Base-by-base conservation (phyloP, 176 grass and related monocot genomes). In the Cenchrus americanus region DNA sequence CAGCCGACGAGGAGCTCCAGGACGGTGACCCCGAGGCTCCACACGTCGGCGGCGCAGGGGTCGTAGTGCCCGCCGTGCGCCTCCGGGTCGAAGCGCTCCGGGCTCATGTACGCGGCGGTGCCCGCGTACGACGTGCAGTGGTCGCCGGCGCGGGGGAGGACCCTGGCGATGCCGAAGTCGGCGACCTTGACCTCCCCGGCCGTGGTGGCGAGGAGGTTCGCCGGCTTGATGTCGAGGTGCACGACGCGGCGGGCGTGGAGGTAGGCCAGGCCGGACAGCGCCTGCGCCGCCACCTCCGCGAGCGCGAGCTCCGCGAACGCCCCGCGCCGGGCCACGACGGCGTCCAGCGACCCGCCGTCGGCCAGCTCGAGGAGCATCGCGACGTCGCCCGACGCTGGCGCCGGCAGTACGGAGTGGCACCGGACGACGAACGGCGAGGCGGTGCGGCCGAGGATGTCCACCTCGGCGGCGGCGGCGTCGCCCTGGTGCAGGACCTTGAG, bases 51-150 rank as follows among this genome's bases (percentile, higher is more conserved):
- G 54, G 87, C 84, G 76, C 51, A 84, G 8, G 87, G 91, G 77
- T 89, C 91, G 69, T 52, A 82, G 63, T 57, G 50, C 24, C 87
- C 75, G 27, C 73, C 84, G 69, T 89, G 77, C 53, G 80, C 69
- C 57, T 89, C 90, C 48, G 84, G 87, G 63, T 92, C 90, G 80
- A 92, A 92, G 1, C 90, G 75, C 70, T 92, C 87, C 1, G 90
- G 90, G 57, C 87, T 92, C 90, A 92, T 92, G 87, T 85, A 89
- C 70, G 82, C 87, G n/a, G 87, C 55, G 1, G 87, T 86, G 55
- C 83, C 83, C 44, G 58, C 80, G 41, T 89, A 84, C 4, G 84
- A 51, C 26, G 71, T 14, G 91, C 87, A 89, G 21, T 80, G 84
- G 24, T 90, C 87, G 34, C 74, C 84, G 3, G 72, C 78, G 7